Percentiles rank a stretch among this genome's conserved stretches.
These are phyloP conservation scores for Solanum sparsipilum DNA, from an alignment of 257 asterid genomes.

Conservation along the genomic window DNA sequence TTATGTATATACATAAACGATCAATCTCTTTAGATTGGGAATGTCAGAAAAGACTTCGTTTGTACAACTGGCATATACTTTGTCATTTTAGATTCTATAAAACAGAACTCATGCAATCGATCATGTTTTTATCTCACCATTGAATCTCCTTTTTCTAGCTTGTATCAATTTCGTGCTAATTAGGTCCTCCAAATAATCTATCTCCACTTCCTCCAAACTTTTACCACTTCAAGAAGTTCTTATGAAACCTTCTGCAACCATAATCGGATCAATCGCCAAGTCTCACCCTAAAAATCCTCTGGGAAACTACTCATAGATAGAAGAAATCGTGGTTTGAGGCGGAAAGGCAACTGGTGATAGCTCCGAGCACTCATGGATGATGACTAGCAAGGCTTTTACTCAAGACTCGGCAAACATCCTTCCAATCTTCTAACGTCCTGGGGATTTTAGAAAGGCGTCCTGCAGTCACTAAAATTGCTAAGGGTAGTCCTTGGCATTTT, in stretches of 20 bases:
- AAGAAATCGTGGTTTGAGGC: neutral
- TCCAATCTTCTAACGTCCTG: no score
- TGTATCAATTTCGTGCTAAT: neutral
- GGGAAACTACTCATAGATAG: neutral
- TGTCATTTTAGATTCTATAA: neutral
- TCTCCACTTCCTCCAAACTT: neutral
- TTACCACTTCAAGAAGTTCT: no score
- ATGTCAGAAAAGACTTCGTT: no score
- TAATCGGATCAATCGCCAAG: no score
- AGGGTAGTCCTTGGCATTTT: no score
- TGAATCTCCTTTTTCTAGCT: neutral
- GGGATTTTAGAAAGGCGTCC: no score
- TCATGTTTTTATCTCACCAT: neutral
- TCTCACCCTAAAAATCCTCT: neutral
- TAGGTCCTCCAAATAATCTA: neutral
- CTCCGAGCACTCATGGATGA: neutral
- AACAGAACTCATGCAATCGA: neutral
- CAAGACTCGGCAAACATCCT: no score
- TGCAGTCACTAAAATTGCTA: no score
- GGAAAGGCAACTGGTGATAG: neutral
- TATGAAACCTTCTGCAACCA: no score
- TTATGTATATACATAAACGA: no score
- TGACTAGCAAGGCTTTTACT: neutral
- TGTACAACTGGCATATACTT: no score
- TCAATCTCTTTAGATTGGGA: no score